phyloP scores from a whole-genome alignment of 2,329 filamentous ascomycete species.

The Camillea tinctor region DNA sequence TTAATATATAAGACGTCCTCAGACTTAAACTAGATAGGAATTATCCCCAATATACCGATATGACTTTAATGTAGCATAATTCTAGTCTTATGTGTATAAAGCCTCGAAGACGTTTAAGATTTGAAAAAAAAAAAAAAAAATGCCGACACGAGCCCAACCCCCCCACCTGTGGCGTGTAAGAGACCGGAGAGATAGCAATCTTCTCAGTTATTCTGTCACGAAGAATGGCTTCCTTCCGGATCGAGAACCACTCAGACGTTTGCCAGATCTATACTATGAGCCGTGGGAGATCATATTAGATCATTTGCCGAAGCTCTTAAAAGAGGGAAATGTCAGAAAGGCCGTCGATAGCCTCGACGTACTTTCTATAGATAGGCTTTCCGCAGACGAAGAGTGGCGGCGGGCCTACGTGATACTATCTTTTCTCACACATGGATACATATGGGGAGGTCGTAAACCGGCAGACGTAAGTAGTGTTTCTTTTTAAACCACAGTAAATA shows the following conservation, averaged over 20 bases:
- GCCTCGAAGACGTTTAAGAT: no score
- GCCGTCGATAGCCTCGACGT: constrained; percentile 57
- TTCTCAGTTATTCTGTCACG: constrained; percentile 53
- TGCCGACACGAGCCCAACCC: background rate
- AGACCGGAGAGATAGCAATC: background rate
- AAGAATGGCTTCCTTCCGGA: constrained; percentile 62
- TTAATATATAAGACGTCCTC: background rate
- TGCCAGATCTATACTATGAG: constrained; percentile 63
- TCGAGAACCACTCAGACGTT: constrained; percentile 54
- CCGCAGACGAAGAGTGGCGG: constrained; percentile 63
- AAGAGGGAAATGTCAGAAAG: constrained; percentile 57
- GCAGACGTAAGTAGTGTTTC: constrained; percentile 55
- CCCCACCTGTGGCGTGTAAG: background rate
- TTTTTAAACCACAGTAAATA: background rate
- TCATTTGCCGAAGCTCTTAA: constrained; percentile 61
- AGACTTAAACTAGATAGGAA: background rate
- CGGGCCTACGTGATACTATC: constrained; percentile 66
- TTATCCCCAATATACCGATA: background rate
- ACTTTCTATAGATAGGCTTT: constrained; percentile 56
- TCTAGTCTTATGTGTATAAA: no score
- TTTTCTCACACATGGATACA: constrained; percentile 73
- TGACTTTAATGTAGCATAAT: no score
- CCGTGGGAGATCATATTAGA: constrained; percentile 64
- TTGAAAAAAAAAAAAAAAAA: no score
- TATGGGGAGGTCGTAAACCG: constrained; percentile 81